Conservation (phyloP, 2,329 filamentous ascomycete species). For the Neocatenulostroma microsporum region DNA sequence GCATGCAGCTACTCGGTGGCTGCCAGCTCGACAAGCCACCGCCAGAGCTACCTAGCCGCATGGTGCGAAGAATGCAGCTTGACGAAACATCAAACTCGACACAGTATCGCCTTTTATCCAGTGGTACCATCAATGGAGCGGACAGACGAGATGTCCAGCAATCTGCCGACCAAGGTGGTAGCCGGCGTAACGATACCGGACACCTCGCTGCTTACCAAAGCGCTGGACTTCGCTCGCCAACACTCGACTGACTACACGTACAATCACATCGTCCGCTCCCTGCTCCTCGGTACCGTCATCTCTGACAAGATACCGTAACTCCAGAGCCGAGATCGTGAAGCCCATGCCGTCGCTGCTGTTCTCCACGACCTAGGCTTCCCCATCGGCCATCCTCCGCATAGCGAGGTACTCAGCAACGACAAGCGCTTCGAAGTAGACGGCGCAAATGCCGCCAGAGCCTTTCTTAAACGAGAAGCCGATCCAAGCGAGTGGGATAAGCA, state of each 20-base stretch:
- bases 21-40: too few relatives aligned
- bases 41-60: too few relatives aligned
- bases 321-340: conserved; percentile 15
- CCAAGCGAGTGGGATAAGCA: conserved; percentile 32
- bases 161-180: conserved; percentile 9
- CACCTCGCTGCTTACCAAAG: conserved; percentile 31
- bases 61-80: too few relatives aligned
- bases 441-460: conserved; percentile 38
- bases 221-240: conserved; percentile 26
- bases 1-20: too few relatives aligned
- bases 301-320: conserved; percentile 26
- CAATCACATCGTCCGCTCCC: conserved; percentile 35
- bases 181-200: conserved; percentile 31
- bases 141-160: too few relatives aligned
- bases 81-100: too few relatives aligned
- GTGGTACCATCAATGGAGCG: too few relatives aligned
- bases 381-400: conserved; percentile 36
- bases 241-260: conserved; percentile 28
- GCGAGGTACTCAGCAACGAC: conserved; percentile 34
- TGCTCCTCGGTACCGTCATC: conserved; percentile 32
- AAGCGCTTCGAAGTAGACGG: conserved; percentile 47
- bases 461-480: conserved; percentile 26
- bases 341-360: conserved; percentile 16
- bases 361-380: conserved; percentile 35
- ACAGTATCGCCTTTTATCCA: too few relatives aligned